These are phyloP conservation scores for Backusella luteola DNA, from an alignment of 192 early-diverging fungal species.

Conservation along the genomic window DNA sequence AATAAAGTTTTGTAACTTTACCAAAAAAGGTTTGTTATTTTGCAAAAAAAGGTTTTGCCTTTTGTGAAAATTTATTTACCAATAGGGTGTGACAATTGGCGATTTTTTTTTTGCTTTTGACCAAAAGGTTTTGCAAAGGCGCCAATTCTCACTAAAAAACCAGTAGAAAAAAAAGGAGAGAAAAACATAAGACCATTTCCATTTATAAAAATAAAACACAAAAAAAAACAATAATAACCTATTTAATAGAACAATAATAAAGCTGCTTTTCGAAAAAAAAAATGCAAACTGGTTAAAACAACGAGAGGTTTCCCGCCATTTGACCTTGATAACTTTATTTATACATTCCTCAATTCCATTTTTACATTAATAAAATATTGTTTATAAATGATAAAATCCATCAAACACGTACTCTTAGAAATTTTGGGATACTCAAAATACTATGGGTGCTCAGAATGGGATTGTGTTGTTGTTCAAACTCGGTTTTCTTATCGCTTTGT, in stretches of 20 bases:
- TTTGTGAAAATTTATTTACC: too few species aligned
- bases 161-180: not conserved
- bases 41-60: too few species aligned
- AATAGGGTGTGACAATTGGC: too few species aligned
- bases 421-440: not conserved
- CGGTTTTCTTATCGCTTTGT: not conserved
- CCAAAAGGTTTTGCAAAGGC: too few species aligned
- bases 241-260: too few species aligned
- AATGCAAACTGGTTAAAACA: not conserved
- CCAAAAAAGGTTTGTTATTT: too few species aligned
- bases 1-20: too few species aligned
- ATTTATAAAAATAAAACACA: not conserved
- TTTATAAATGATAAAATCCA: not conserved
- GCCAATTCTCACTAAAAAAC: too few species aligned
- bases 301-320: not conserved
- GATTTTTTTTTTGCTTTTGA: too few species aligned
- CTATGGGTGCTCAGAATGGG: not conserved
- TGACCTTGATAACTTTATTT: not conserved
- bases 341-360: not conserved
- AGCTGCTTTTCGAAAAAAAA: too few species aligned
- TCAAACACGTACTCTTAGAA: not conserved
- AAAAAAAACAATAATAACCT: too few species aligned
- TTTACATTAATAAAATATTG: too few species aligned
- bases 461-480: not conserved
- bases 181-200: not conserved